Evolutionary conservation across 2,329 filamentous ascomycete genomes (phyloP), one percentile per base, ranked within the genome.

Genomic region (Botryotinia calthae): DNA sequence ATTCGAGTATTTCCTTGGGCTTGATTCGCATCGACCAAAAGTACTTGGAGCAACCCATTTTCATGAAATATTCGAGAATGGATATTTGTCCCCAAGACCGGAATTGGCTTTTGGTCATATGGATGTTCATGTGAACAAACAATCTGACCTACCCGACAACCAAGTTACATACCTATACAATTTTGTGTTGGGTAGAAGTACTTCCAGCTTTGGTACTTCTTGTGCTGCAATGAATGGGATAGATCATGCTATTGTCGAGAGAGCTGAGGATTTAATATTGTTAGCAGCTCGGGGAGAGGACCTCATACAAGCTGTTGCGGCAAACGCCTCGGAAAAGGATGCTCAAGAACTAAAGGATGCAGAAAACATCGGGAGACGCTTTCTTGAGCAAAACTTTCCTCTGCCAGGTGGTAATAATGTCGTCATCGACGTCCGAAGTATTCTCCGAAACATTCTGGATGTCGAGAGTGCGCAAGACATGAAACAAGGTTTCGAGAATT

Each of bases 201-300:
- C 85, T 12, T 91, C 92, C 22, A 98, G 94, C 79, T 97, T 97
- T 79, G 96, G 96, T 0, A 93, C 90, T 42, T 87, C 88, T 82
- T 98, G 96, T 79, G 96, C 96, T 42, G 90, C 90, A 5, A 88
- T 97, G 81, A 98, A 97, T 78, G 95, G 95, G 1, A 89, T 99
- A 22, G 90, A 93, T 44, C 79, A 83, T 28, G 85, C 87, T 8
- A 88, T 98, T 16, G 87, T 98, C 10, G 84, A 91, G 25, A 88
- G 95, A 72, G 94, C 95, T 0, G 91, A 94, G 75, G 87, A 90
- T 12, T 86, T 99, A 51, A 88, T 91, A 34, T 81, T 88, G 10
- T 84, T 96, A 25, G 85, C 91, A 48, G 88, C 89, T 25, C 88
- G 86, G 68, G 93, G 94, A 10, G 92, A 95, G 79, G 93, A 97